A percentile compares a stretch with the other conserved stretches of the same genome.
phyloP scores from a whole-genome alignment of 768 basidiomycete species.

The Xerocomus potaroensis region DNA sequence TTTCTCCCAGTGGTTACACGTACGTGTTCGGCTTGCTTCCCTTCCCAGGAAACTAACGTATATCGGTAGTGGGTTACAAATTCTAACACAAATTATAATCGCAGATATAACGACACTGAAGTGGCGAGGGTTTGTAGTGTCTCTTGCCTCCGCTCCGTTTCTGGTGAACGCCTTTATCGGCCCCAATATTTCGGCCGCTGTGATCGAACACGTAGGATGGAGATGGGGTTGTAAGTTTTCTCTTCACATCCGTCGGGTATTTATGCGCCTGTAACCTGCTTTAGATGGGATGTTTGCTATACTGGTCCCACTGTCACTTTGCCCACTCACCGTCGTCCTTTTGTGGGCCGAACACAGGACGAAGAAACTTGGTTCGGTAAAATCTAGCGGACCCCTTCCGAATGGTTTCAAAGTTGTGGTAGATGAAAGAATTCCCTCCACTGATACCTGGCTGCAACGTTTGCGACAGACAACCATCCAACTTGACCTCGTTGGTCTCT shows the following conservation, averaged over 20 bases:
- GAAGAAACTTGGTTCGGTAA: slow-evolving; percentile 33
- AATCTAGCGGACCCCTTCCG: not conserved
- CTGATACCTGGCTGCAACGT: slow-evolving; percentile 2
- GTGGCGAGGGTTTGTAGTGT: slow-evolving; percentile 51
- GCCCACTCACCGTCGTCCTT: slow-evolving; percentile 51
- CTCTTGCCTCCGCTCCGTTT: slow-evolving; percentile 47
- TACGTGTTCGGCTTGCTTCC: slow-evolving; percentile 26
- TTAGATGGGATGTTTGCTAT: slow-evolving; percentile 57
- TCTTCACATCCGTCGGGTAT: not conserved
- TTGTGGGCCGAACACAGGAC: slow-evolving; percentile 53
- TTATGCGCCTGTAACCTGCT: slow-evolving; percentile 6
- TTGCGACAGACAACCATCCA: slow-evolving; percentile 25
- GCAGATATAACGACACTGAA: slow-evolving; percentile 56
- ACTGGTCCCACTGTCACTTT: slow-evolving; percentile 45
- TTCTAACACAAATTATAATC: slow-evolving; percentile 61
- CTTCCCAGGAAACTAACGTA: not conserved
- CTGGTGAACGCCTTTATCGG: slow-evolving; percentile 63
- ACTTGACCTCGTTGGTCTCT: slow-evolving; percentile 49
- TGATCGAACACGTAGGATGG: slow-evolving; percentile 50
- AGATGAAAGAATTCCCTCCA: not conserved
- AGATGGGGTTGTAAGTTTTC: slow-evolving; percentile 61
- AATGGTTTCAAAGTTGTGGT: not conserved
- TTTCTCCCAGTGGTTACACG: slow-evolving; percentile 52
- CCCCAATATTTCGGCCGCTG: slow-evolving; percentile 50
- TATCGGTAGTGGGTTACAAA: slow-evolving; percentile 47